Evolutionary conservation across 805 yeast genomes (phyloP), one percentile per base, ranked within the genome.

Genomic region (Wickerhamiella azyma): DNA sequence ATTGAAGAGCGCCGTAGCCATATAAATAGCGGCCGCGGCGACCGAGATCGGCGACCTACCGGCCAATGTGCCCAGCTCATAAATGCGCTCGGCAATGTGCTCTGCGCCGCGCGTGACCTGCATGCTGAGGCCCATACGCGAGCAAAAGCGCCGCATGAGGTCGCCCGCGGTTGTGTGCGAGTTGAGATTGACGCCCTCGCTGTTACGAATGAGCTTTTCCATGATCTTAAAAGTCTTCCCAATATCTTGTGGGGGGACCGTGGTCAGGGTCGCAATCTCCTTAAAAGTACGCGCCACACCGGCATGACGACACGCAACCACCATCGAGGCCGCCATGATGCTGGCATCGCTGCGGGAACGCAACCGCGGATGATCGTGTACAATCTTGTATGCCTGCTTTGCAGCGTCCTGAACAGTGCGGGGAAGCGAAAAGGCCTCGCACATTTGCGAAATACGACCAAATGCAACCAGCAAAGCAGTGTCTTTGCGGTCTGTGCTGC

Each of bases 31-130:
- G 1, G 96, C 94, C 7, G 97, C 97, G 0, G 97, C 96, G 59
- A 92, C 85, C 32, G 98, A 89, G 46, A 88, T 88, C 26, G 98
- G 98, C 2, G 96, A 84, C 54, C 96, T 75, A 56, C 98, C 97
- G 14, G 94, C 96, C 58, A 92, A 71, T 33, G 89, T 94, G 47
- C 96, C 96, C 51, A 81, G 80, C 51, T 84, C 94, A 59, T 85
- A 83, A 58, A 94, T 85, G 53, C 81, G 74, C 59, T 85, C 77
- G 2, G 96, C 96, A 54, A 92, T 85, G 57, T 81, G 75, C 63
- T 89, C 96, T 2, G 97, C 94, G 9, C 94, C 89, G 51, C 85
- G 84, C 17, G 96, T 80, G 39, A 88, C 80, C 63, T 78, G 85
- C 51, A 85, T 78, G 17, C 78, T 70, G 48, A 92, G 71, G 49